Evolutionary conservation across 2,329 filamentous ascomycete genomes (phyloP).

Genomic region (Cercospora janseana): DNA sequence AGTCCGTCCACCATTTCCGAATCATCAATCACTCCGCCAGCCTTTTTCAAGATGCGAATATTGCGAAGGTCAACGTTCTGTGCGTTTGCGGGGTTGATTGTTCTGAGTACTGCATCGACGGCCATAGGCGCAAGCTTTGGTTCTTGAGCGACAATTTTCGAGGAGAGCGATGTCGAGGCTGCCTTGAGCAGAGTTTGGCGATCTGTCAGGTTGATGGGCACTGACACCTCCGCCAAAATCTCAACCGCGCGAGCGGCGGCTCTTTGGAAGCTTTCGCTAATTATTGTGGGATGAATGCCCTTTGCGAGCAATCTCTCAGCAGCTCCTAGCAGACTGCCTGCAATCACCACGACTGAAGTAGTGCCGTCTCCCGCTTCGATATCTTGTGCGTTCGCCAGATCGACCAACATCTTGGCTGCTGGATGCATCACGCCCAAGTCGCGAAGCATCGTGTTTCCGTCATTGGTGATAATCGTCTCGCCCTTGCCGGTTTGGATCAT

Average conservation of each 20-base stretch:
- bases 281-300: slow-evolving; percentile 94
- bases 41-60: slow-evolving; percentile 95
- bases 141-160: slow-evolving; percentile 98
- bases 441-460: slow-evolving; percentile 98
- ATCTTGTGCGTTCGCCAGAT: slow-evolving; percentile 94
- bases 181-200: slow-evolving; percentile 90
- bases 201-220: slow-evolving; percentile 85
- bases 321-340: slow-evolving; percentile 87
- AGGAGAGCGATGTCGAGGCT: slow-evolving; percentile 93
- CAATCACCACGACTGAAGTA: slow-evolving; percentile 96
- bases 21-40: slow-evolving; percentile 96
- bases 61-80: slow-evolving; percentile 96
- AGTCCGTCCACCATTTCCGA: slow-evolving; percentile 95
- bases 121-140: slow-evolving; percentile 97
- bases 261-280: slow-evolving; percentile 95
- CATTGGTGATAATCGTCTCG: slow-evolving; percentile 98
- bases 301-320: slow-evolving; percentile 88
- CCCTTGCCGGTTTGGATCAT: slow-evolving; percentile 98
- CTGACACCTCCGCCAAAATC: slow-evolving; percentile 91
- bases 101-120: slow-evolving; percentile 91
- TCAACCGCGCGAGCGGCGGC: slow-evolving; percentile 85
- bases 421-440: slow-evolving; percentile 99
- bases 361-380: slow-evolving; percentile 98
- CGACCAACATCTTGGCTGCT: slow-evolving; percentile 98
- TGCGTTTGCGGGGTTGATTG: slow-evolving; percentile 91